Conservation (phyloP, 2,329 filamentous ascomycete genomes). For the Tolypocladium nubicola region DNA sequence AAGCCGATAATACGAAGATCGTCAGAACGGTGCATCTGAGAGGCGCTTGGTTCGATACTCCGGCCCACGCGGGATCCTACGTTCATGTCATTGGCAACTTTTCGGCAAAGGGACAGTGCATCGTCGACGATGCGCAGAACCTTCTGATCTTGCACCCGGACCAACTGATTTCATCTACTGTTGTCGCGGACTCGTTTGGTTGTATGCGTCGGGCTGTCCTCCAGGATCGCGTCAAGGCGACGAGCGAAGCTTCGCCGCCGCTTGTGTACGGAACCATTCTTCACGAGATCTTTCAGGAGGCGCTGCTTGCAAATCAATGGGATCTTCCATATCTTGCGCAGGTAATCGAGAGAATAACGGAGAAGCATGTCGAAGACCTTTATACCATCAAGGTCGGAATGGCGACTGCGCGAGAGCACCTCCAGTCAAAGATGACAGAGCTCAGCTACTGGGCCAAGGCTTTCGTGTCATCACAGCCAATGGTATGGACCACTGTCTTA, state of each 20-base stretch:
- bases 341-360: slow-evolving; percentile 58
- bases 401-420: slow-evolving; percentile 63
- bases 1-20: slow-evolving; percentile 60
- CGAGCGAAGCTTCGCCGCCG: slow-evolving; percentile 65
- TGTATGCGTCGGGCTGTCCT: slow-evolving; percentile 86
- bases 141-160: slow-evolving; percentile 91
- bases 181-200: slow-evolving; percentile 91
- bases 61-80: slow-evolving; percentile 62
- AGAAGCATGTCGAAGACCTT: slow-evolving; percentile 75
- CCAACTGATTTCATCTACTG: slow-evolving; percentile 87
- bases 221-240: slow-evolving; percentile 89
- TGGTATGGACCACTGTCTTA: slow-evolving; percentile 32
- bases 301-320: slow-evolving; percentile 76
- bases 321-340: slow-evolving; percentile 54
- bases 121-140: slow-evolving; percentile 72
- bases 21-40: slow-evolving; percentile 64
- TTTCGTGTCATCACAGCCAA: slow-evolving; percentile 65
- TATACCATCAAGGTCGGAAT: slow-evolving; percentile 76
- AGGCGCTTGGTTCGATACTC: slow-evolving; percentile 78
- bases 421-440: slow-evolving; percentile 74
- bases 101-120: slow-evolving; percentile 56
- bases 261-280: slow-evolving; percentile 89
- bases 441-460: slow-evolving; percentile 72
- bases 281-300: slow-evolving; percentile 91
- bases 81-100: slow-evolving; percentile 83